phyloP scores from a whole-genome alignment of 169 alveolate genomes.

The Plasmodium blacklocki region DNA sequence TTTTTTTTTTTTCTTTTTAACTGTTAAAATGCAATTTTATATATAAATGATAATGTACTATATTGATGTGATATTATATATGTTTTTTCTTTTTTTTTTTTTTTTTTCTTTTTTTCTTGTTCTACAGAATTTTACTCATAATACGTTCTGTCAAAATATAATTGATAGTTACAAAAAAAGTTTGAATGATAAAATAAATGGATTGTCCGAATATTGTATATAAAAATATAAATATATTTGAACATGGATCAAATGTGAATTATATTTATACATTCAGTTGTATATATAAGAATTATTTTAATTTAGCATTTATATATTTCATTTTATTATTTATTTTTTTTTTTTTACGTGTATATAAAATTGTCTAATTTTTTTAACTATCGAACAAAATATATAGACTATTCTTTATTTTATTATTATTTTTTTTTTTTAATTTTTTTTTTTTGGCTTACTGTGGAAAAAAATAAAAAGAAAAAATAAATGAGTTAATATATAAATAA shows the following conservation, averaged over 20 bases:
- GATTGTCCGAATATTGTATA: slow-evolving; percentile 20
- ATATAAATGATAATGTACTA: not conserved
- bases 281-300: no score
- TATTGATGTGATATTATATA: no score
- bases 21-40: not conserved
- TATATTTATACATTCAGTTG: not conserved
- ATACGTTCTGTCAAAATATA: slow-evolving; percentile 63
- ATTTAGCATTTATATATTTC: no score
- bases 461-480: no score
- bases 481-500: no score
- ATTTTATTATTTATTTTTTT: no score
- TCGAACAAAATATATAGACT: no score
- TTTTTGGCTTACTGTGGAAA: no score
- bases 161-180: slow-evolving; percentile 45
- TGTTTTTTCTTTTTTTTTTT: not conserved
- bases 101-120: slow-evolving; percentile 25
- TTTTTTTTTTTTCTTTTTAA: slow-evolving; percentile 13
- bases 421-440: no score
- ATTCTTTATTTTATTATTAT: no score
- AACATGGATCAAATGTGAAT: not conserved
- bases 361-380: no score
- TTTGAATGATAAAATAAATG: slow-evolving; percentile 20
- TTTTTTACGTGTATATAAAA: no score
- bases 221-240: not conserved
- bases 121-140: slow-evolving; percentile 47